A percentile compares a stretch with the other conserved stretches of the same genome.
Conservation (phyloP, 192 early-diverging fungal genomes). For the Oehlia diaphana region DNA sequence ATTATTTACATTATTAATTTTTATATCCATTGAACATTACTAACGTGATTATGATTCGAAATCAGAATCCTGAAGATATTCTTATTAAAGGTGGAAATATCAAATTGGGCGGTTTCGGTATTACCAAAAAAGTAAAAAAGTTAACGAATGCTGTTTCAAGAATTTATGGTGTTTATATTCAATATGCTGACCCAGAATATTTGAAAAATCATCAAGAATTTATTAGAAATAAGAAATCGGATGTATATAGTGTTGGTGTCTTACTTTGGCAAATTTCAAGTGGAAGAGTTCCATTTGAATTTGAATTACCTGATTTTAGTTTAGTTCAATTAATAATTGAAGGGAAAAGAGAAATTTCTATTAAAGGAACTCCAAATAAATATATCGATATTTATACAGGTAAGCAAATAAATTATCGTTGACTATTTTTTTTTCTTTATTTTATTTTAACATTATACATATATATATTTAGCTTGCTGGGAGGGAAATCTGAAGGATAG, state of each 20-base stretch:
- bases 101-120: slow-evolving; percentile 8
- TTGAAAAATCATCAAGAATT: slow-evolving; percentile 4
- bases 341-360: neutral
- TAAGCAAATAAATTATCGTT: neutral
- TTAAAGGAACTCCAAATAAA: slow-evolving; percentile 19
- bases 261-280: slow-evolving; percentile 14
- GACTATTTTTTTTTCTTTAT: too few species aligned
- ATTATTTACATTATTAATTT: neutral
- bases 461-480: slow-evolving; percentile 10
- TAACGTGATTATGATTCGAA: too few species aligned
- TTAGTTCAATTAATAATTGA: neutral
- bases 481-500: slow-evolving; percentile 15
- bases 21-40: neutral
- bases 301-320: neutral
- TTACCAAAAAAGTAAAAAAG: neutral
- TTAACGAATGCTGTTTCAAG: neutral
- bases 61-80: neutral
- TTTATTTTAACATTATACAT: neutral
- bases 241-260: slow-evolving; percentile 6
- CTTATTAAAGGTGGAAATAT: neutral
- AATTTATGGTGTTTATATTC: neutral
- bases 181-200: slow-evolving; percentile 1
- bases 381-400: slow-evolving; percentile 21
- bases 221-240: neutral
- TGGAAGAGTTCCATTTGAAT: neutral